These are phyloP conservation scores for Centrapalus pauciflorus DNA, from an alignment of 129 eudicot genomes.

Conservation along the genomic window DNA sequence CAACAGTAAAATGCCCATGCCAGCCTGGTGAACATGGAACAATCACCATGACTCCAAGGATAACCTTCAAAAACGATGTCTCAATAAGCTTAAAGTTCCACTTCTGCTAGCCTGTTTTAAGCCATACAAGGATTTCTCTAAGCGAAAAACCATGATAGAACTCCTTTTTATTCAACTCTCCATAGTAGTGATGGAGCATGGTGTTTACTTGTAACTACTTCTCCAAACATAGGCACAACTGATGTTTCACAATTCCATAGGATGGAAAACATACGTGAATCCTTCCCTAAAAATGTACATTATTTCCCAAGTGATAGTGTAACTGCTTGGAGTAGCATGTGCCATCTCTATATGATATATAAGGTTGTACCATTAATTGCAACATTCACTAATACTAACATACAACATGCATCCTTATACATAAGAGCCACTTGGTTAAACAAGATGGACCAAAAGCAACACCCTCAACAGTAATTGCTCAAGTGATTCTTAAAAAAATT, in stretches of 20 bases:
- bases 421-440: not conserved
- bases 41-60: no score
- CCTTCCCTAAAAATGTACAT: no score
- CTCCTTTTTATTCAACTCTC: no score
- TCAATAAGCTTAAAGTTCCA: no score
- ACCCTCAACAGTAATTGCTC: not conserved
- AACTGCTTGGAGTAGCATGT: not conserved
- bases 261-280: not conserved
- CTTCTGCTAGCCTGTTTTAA: no score
- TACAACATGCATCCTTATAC: not conserved
- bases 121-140: no score
- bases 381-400: not conserved
- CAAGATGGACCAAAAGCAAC: not conserved
- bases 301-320: not conserved
- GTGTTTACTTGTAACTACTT: not conserved
- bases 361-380: not conserved
- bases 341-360: slow-evolving; percentile 7
- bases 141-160: no score
- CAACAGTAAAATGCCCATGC: no score
- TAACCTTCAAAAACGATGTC: no score
- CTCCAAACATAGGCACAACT: not conserved
- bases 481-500: no score
- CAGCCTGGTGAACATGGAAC: no score
- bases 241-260: not conserved
- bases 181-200: not conserved